These are phyloP conservation scores for Ormosia semicastrata DNA, from an alignment of 306 rosid genomes.

Conservation along the genomic window DNA sequence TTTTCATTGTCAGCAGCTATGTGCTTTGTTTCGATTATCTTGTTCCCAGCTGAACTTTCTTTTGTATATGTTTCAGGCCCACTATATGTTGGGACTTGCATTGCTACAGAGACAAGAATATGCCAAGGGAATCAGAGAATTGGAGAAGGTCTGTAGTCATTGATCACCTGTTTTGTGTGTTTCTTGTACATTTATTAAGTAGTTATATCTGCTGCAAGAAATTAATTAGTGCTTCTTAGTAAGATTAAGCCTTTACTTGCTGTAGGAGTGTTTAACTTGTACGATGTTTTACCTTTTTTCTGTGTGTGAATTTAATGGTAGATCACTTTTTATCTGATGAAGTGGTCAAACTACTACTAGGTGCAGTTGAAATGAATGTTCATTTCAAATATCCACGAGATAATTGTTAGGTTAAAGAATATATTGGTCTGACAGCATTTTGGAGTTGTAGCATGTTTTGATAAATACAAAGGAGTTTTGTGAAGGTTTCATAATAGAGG, in stretches of 20 bases:
- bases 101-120: slow-evolving; percentile 59
- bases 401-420: background rate
- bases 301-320: slow-evolving; percentile 4
- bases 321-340: background rate
- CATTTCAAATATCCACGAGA: background rate
- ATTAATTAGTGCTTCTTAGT: slow-evolving; percentile 9
- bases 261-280: background rate
- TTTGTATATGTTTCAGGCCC: slow-evolving; percentile 59
- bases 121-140: slow-evolving; percentile 64
- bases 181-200: slow-evolving; percentile 10
- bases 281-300: background rate
- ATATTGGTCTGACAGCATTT: background rate
- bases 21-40: slow-evolving; percentile 12
- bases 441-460: background rate
- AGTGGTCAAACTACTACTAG: background rate
- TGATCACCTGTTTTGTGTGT: slow-evolving; percentile 11
- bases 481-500: background rate
- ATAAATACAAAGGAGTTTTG: background rate
- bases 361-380: background rate
- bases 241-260: background rate
- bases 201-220: background rate
- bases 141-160: slow-evolving; percentile 69
- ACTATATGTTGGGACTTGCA: slow-evolving; percentile 91
- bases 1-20: background rate
- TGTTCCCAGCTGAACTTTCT: slow-evolving; percentile 8